These are phyloP conservation scores for Rhynchospora pubera DNA, from an alignment of 176 grass and related monocot genomes.

Conservation along the genomic window DNA sequence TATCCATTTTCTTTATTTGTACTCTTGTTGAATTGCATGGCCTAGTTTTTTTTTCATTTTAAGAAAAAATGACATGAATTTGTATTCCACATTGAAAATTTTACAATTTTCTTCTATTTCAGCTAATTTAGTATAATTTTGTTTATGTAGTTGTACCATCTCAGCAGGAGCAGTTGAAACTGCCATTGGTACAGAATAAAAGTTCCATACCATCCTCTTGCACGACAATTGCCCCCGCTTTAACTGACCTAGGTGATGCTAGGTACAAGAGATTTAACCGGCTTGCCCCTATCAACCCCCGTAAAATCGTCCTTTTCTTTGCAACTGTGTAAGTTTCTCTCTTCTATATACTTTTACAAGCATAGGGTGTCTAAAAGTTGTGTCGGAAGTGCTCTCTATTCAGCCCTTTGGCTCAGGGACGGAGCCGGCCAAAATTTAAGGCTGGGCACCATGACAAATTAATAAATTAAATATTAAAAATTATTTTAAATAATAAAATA, in stretches of 20 bases:
- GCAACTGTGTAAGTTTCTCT: slow-evolving; percentile 64
- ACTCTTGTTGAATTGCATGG: not conserved
- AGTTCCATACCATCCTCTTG: slow-evolving; percentile 28
- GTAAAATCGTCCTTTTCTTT: slow-evolving; percentile 81
- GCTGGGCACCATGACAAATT: no score
- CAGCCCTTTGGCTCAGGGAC: no score
- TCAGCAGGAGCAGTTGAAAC: slow-evolving; percentile 64
- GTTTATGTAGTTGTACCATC: slow-evolving; percentile 55
- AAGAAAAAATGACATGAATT: not conserved
- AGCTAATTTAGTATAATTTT: not conserved
- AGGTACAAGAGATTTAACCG: slow-evolving; percentile 61
- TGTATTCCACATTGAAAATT: not conserved
- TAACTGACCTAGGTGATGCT: slow-evolving; percentile 49
- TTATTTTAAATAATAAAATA: no score
- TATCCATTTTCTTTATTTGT: not conserved
- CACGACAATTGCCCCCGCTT: slow-evolving; percentile 33
- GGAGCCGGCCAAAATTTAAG: no score
- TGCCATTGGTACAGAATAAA: slow-evolving; percentile 52
- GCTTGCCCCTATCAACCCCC: slow-evolving; percentile 45
- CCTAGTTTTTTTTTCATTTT: not conserved
- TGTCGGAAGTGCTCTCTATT: not conserved
- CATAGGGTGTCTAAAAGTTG: not conserved
- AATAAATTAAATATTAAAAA: no score
- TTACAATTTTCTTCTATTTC: not conserved
- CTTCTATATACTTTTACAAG: not conserved